These are phyloP conservation scores for Lantana camara DNA, from an alignment of 257 asterid species.

Conservation along the genomic window DNA sequence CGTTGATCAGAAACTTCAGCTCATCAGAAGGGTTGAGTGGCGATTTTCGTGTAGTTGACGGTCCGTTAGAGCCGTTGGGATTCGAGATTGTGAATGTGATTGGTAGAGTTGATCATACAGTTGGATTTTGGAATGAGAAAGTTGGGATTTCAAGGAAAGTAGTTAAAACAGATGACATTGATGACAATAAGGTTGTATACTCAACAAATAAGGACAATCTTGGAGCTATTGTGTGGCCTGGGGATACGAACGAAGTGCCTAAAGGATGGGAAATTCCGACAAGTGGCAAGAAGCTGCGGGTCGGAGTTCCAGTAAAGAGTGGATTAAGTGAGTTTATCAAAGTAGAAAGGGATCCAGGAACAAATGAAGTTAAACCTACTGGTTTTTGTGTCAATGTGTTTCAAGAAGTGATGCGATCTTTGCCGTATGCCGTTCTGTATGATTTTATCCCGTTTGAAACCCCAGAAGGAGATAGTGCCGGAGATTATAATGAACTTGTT, in stretches of 20 bases:
- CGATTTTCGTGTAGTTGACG: slow-evolving; percentile 34
- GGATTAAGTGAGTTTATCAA: slow-evolving; percentile 41
- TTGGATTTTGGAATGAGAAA: slow-evolving; percentile 50
- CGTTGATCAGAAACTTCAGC: slow-evolving; percentile 29
- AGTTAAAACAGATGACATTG: background rate
- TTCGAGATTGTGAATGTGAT: slow-evolving; percentile 52
- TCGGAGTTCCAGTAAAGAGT: slow-evolving; percentile 43
- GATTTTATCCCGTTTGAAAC: slow-evolving; percentile 33
- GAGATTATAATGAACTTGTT: slow-evolving; percentile 35
- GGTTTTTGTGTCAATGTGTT: slow-evolving; percentile 54
- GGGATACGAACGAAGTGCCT: slow-evolving; percentile 31
- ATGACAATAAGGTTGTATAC: background rate
- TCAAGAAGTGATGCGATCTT: slow-evolving; percentile 33
- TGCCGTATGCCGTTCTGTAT: slow-evolving; percentile 38
- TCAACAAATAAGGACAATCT: slow-evolving; percentile 34
- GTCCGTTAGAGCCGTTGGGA: slow-evolving; percentile 41
- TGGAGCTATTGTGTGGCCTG: slow-evolving; percentile 46
- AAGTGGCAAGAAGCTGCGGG: slow-evolving; percentile 36
- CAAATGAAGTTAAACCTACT: slow-evolving; percentile 28
- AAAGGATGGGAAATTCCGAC: slow-evolving; percentile 52
- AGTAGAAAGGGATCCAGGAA: slow-evolving; percentile 35
- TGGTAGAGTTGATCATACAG: slow-evolving; percentile 29
- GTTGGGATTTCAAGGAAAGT: slow-evolving; percentile 35
- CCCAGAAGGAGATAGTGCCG: slow-evolving; percentile 9
- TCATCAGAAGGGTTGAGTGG: slow-evolving; percentile 48